Base-by-base conservation (phyloP, 176 grass and related monocot species). In the Oryza rufipogon region DNA sequence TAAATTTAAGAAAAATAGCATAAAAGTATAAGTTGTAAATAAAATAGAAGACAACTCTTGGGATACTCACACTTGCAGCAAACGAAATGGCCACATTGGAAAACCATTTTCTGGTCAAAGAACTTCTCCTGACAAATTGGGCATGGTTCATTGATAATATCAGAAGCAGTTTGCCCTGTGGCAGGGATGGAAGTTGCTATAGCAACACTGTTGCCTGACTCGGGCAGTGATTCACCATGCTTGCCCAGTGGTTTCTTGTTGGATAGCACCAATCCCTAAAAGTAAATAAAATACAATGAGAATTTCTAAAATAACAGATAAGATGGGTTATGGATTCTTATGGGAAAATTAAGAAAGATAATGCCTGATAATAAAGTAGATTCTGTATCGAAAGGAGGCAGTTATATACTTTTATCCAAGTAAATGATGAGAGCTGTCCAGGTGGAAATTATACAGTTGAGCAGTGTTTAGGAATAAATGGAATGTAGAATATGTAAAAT, bases 31-130 rank as follows among this genome's bases (percentile, higher is more conserved):
- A 52, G 17, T 71, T 10, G 52, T 34, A 80, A 80, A 39, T 44
- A 76, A 64, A 80, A 81, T 48, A 79, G 82, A 83, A 87, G 58
- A 84, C 44, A 80, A 64, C 79, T 73, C 33, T 63, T 48, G 49
- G 22, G 25, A 39, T 84, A 89, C 96, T 92, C 52, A 98, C 96
- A 98, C 80, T 95, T 98, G 91, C 96, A 98, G 83, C 96, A 98
- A 58, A 98, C 52, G 20, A 84, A 92, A 90, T 98, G 96, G 48
- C 96, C 92, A 77, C 96, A 98, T 46, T 93, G 92, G 85, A 98
- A 98, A 52, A 95, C 88, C 92, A 95, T 98, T 84, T 98, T 98
- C 46, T 89, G 89, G 69, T 93, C 83, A 63, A 91, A 81, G 87
- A 90, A 65, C 68, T 85, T 95, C 87, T 98, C 96, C 68, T 94